Evolutionary conservation across 306 rosid species (phyloP), one percentile per base, ranked within the genome.

Genomic region (Neltuma alba): DNA sequence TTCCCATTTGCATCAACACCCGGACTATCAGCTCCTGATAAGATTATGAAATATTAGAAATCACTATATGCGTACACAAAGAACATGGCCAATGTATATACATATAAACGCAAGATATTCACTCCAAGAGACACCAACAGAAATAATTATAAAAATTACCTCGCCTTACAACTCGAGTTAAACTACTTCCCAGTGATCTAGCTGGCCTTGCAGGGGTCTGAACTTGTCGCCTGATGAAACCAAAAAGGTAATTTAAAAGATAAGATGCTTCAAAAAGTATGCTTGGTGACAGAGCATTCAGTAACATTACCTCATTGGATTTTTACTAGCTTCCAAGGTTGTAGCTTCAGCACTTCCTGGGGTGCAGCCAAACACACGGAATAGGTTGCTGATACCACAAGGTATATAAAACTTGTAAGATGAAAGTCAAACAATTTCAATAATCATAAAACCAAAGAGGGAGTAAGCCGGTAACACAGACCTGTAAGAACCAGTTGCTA

Each of bases 401-500:
- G 67, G 72, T 86, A 70, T 74, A 74, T 58, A 74, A 52, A 79
- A 64, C 42, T 12, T 47, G 44, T 86, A 52, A 86, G 79, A 77
- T n/a, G 58, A 61, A 57, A 60, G 34, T 63, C 80, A 71, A 27
- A 64, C 33, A 72, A 38, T 31, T 31, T 30, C 50, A 52, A 67
- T 5, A 31, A 79, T 28, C 85, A 55, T 47, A 44, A 64, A 54
- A 77, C 18, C 73, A 75, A 42, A 80, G 23, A 78, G 23, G 34
- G 60, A n/a, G 31, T 60, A 34, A 70, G 72, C 38, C 11, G 33
- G 50, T 48, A 77, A 63, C 74, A 81, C 84, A 73, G 41, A 96
- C 99, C 99, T 96, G 88, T 96, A 96, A 68, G 99, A 96, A 60
- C 99, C 99, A 4, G 97, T 93, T 69, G 96, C 91, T 74, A 96